Percentiles rank a stretch among this genome's conserved stretches.
These are phyloP conservation scores for Microstegium vimineum DNA, from an alignment of 176 grass and related monocot species.

Conservation along the genomic window DNA sequence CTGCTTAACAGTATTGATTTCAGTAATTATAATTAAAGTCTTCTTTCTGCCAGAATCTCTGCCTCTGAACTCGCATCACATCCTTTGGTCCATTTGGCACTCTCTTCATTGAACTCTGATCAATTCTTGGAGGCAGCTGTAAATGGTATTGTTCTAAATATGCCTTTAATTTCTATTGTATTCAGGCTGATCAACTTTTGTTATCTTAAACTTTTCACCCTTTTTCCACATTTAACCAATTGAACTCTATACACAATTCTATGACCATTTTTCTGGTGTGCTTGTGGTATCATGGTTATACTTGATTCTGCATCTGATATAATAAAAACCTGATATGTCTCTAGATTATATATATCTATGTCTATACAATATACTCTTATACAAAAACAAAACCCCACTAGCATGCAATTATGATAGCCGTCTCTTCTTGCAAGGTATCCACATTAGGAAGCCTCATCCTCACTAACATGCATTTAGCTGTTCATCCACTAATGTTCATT, in stretches of 20 bases:
- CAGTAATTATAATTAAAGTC: slow-evolving; percentile 21
- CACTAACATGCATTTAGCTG: neutral
- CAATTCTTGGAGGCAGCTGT: slow-evolving; percentile 85
- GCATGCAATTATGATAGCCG: neutral
- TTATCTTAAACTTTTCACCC: slow-evolving; percentile 3
- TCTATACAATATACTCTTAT: neutral
- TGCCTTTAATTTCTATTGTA: slow-evolving; percentile 30
- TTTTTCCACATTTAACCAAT: neutral
- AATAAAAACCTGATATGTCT: neutral
- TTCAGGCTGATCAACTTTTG: neutral
- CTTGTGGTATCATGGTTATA: slow-evolving; percentile 8
- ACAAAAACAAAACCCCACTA: neutral
- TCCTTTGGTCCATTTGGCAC: slow-evolving; percentile 74
- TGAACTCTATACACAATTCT: neutral
- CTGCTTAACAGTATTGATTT: neutral
- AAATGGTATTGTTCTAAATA: slow-evolving; percentile 68
- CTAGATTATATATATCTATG: slow-evolving; percentile 2
- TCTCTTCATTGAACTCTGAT: slow-evolving; percentile 75
- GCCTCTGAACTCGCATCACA: slow-evolving; percentile 73
- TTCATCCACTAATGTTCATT: neutral
- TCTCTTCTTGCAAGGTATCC: neutral
- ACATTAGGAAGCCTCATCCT: neutral
- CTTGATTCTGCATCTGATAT: neutral
- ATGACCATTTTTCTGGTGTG: slow-evolving; percentile 8
- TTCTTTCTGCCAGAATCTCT: slow-evolving; percentile 57